Conservation (phyloP, 2,329 filamentous ascomycete genomes). For the Talaromyces sp. region DNA sequence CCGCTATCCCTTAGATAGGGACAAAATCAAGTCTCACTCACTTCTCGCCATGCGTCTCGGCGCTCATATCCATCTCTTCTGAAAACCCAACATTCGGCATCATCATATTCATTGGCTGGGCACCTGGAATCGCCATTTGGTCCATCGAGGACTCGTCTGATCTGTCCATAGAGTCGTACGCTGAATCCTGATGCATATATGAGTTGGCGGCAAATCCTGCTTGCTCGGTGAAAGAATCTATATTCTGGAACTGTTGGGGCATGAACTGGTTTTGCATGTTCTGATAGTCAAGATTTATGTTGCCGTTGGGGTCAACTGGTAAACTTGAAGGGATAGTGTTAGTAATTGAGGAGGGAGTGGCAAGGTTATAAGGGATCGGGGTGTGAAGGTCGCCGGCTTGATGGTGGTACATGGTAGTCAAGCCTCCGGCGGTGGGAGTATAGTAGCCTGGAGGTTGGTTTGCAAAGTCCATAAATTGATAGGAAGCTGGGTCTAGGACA, state of each 20-base stretch:
- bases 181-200: constrained; percentile 75
- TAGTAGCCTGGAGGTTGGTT: constrained; percentile 81
- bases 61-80: constrained; percentile 22
- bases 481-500: constrained; percentile 78
- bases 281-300: constrained; percentile 59
- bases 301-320: constrained; percentile 57
- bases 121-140: constrained; percentile 48
- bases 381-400: constrained; percentile 86
- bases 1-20: constrained; percentile 7
- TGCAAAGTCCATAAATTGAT: constrained; percentile 72
- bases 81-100: constrained; percentile 25
- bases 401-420: constrained; percentile 70
- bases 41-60: constrained; percentile 49
- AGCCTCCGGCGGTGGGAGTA: constrained; percentile 77
- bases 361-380: constrained; percentile 66
- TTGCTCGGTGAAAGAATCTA: constrained; percentile 66
- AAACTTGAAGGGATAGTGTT: constrained; percentile 60
- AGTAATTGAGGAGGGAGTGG: constrained; percentile 78
- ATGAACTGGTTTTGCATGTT: constrained; percentile 46
- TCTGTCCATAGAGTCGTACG: constrained; percentile 74
- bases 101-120: constrained; percentile 47
- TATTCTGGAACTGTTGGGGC: constrained; percentile 60
- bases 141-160: constrained; percentile 62
- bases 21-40: constrained; percentile 24
- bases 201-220: constrained; percentile 67